Base-by-base conservation (phyloP, 768 basidiomycete species). In the Auriscalpium vulgare region DNA sequence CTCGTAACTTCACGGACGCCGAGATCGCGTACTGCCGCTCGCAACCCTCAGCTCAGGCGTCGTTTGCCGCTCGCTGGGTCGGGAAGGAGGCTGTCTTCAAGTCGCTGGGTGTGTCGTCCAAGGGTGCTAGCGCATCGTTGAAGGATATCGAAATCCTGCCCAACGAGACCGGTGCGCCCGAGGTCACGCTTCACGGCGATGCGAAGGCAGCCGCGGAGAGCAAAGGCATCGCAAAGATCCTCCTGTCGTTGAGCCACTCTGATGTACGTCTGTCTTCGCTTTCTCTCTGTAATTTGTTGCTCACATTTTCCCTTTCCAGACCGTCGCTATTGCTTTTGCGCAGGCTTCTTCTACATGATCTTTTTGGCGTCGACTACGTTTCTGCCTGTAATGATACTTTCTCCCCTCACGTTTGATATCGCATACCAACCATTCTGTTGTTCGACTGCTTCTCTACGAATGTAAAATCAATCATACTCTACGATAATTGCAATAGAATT, bases 11-110 rank as follows among this genome's bases (percentile, higher is more conserved):
- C 74, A 98, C 95, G 17, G 82, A 85, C 10, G 83, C 78, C 21
- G 97, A 99, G 73, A 81, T 87, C 62, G 73, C 79, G 10, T 97
- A 98, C 77, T 97, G 95, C 72, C 77, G 74, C 51, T 63, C 80
- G n/a, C 93, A 97, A 65, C 86, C 95, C 2, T 90, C 89, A 49
- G 84, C 91, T 16, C 71, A 80, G 1, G 88, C 97, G 8, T 97
- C 95, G 2, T 94, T 97, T 67, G 95, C 97, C 19, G 95, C 90
- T 37, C 88, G 95, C 55, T 99, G 97, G 95, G 90, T 82, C 34
- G 95, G 92, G 51, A 99, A 98, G 73, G 97, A 98, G 70, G 95
- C 95, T 3, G 84, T 88, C 53, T 97, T 98, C 85, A 98, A 98
- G 75, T 89, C 93, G 5, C 80, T 99, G 1, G 89, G 91, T 19